These are phyloP conservation scores for Pseudogymnoascus sp. DNA, from an alignment of 2,329 filamentous ascomycete genomes.

Conservation along the genomic window DNA sequence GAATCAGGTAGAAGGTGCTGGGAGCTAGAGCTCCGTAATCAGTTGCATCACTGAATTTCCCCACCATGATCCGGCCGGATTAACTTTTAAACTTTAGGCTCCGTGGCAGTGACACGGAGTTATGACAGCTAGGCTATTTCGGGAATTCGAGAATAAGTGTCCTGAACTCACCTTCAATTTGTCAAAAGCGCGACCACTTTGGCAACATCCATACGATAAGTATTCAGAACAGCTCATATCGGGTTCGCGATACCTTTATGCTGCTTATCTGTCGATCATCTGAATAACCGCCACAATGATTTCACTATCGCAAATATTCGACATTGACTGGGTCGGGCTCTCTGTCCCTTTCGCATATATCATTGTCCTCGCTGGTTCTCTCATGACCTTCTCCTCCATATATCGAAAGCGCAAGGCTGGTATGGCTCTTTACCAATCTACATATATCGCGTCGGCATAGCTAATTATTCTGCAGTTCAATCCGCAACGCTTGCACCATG, in stretches of 20 bases:
- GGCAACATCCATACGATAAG: not conserved
- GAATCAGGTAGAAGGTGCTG: constrained; percentile 2
- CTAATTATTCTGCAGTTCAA: constrained; percentile 46
- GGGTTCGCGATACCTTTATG: not conserved
- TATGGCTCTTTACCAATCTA: constrained; percentile 37
- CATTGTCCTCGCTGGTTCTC: constrained; percentile 74
- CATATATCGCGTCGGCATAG: constrained; percentile 16
- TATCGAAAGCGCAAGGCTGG: constrained; percentile 88
- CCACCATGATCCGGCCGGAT: constrained; percentile 5
- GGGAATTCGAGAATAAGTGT: constrained; percentile 7
- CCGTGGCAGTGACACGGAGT: not conserved
- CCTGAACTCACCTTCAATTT: constrained; percentile 4
- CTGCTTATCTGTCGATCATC: not conserved
- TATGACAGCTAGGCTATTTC: not conserved
- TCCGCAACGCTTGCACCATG: constrained; percentile 84
- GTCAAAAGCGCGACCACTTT: not conserved
- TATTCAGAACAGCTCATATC: constrained; percentile 1
- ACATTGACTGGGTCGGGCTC: constrained; percentile 74
- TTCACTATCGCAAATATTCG: constrained; percentile 26
- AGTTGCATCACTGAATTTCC: constrained; percentile 8
- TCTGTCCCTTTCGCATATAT: constrained; percentile 85
- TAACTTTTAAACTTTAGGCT: constrained; percentile 10
- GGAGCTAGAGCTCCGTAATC: constrained; percentile 9
- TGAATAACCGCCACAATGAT: not conserved
- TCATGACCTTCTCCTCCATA: constrained; percentile 85